Evolutionary conservation across 805 yeast species (phyloP), one percentile per base, ranked within the genome.

Genomic region (Monosporozyma siamensis): DNA sequence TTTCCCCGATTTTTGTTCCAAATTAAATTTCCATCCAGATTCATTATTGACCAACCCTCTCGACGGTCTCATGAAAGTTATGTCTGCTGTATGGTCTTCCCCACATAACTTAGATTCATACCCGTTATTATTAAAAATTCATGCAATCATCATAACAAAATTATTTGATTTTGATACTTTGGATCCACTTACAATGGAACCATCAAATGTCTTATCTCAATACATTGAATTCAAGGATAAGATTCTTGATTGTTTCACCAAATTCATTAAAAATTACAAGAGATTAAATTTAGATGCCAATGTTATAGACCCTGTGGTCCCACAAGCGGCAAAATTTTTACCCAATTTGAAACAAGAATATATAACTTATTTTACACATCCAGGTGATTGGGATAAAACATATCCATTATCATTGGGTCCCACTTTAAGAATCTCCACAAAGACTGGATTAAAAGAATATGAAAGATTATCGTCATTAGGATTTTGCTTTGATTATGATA

Each of bases 121-220:
- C 22, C 55, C 58, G 26, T 34, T 47, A 34, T 49, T 52, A 27
- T 32, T 67, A 17, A 62, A 65, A 29, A 40, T 66, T 6, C 61
- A 61, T 44, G 54, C 69, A 1, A 61, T 61, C 17, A 40, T 68
- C 40, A 51, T 68, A 8, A 49, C 63, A 9, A 68, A 61, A 48
- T 55, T 68, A 25, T 56, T 58, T 43, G 70, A 67, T 43, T 45
- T 62, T 40, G 65, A 63, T 35, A 42, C 43, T 14, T 38, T 44
- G 20, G 37, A 41, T 27, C 48, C 50, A 30, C 29, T 25, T 18
- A 26, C 18, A 26, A 25, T 36, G n/a, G 14, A 21, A 39, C 20
- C 35, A 38, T 26, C 25, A 11, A n/a, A 20, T 7, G 8, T 32
- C 23, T 3, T 4, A 18, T 5, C 10, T 25, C 52, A 52, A 14